Conservation (phyloP, 1,284 basidiomycete species). For the Sphaerobolus stellatus region DNA sequence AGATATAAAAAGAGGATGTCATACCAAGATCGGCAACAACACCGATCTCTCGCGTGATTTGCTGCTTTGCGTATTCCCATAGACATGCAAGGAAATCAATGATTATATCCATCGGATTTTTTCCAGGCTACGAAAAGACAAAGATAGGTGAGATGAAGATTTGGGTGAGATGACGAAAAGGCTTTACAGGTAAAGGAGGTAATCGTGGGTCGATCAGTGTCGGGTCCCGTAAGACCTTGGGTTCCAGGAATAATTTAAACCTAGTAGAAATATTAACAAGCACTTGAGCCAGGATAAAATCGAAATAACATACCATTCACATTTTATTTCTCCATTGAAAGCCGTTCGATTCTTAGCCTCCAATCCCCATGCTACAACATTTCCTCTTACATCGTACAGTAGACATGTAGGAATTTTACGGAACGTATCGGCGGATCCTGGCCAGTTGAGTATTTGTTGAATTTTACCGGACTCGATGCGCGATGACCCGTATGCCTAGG, state of each 20-base stretch:
- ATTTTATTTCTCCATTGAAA: conserved; percentile 63
- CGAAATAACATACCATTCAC: neutral
- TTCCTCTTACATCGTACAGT: conserved; percentile 67
- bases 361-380: conserved; percentile 73
- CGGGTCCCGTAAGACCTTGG: conserved; percentile 68
- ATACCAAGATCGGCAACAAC: conserved; percentile 76
- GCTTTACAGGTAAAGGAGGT: conserved; percentile 75
- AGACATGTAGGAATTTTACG: conserved; percentile 80
- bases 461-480: conserved; percentile 72
- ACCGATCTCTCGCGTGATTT: conserved; percentile 80
- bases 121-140: conserved; percentile 56
- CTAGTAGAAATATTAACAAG: conserved; percentile 29
- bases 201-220: conserved; percentile 65
- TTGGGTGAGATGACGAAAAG: too few relatives aligned
- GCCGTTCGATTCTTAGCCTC: conserved; percentile 76
- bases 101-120: conserved; percentile 70
- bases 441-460: conserved; percentile 78
- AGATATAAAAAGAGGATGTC: conserved; percentile 12
- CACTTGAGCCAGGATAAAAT: conserved; percentile 14
- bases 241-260: conserved; percentile 82
- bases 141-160: conserved; percentile 7
- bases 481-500: conserved; percentile 73
- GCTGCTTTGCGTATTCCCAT: conserved; percentile 81
- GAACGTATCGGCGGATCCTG: conserved; percentile 75
- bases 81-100: conserved; percentile 75